Percentiles rank a stretch among this genome's conserved stretches.
These are phyloP conservation scores for Eucalyptus shirleyi DNA, from an alignment of 345 rosid species.

Conservation along the genomic window DNA sequence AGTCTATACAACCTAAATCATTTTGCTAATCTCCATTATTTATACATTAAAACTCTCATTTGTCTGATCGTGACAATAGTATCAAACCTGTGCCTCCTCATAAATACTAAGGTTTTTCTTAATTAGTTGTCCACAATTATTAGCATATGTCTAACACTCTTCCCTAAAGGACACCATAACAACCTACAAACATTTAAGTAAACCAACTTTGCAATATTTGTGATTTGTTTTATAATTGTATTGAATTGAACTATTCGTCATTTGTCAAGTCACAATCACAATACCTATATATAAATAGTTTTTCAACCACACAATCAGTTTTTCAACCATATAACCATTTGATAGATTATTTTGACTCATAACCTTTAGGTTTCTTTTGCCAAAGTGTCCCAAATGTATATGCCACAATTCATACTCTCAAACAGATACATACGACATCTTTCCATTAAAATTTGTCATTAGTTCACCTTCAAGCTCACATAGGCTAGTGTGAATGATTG, in stretches of 20 bases:
- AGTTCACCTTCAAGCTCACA: background rate
- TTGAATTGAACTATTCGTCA: no score
- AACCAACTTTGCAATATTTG: background rate
- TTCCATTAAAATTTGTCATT: background rate
- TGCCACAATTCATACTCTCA: background rate
- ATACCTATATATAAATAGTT: no score
- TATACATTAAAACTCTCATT: no score
- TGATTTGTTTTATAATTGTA: background rate
- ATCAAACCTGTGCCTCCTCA: background rate
- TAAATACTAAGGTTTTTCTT: background rate
- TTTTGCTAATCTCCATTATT: background rate
- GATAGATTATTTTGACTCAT: no score
- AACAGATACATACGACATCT: accelerated
- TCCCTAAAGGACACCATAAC: background rate
- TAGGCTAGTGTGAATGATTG: background rate
- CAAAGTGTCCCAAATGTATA: background rate
- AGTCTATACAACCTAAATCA: background rate
- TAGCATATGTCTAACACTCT: no score
- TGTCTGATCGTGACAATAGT: background rate
- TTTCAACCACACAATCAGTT: no score
- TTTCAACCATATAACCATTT: background rate
- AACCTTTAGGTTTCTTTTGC: no score
- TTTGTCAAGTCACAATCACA: no score
- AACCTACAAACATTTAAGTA: background rate
- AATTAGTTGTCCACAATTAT: background rate